These are phyloP conservation scores for Macrocybe gigantea DNA, from an alignment of 768 basidiomycete species.

Conservation along the genomic window DNA sequence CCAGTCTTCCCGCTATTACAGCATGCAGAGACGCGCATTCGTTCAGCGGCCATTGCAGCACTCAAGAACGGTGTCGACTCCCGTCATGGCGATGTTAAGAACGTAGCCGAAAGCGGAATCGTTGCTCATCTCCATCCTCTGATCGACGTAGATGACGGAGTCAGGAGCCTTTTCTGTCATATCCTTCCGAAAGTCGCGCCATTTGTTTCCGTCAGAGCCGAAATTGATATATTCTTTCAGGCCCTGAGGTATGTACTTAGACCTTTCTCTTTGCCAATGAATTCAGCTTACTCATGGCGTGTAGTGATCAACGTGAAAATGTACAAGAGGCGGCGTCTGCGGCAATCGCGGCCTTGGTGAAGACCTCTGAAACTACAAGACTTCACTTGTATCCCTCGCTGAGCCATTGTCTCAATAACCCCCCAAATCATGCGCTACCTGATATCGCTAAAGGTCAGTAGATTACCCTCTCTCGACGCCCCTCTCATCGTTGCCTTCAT, in stretches of 20 bases:
- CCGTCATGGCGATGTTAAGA: constrained; percentile 11
- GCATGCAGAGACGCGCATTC: constrained; percentile 11
- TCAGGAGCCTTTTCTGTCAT: constrained; percentile 13
- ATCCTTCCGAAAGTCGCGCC: constrained; percentile 12
- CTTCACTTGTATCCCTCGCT: constrained; percentile 10
- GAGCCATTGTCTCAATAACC: constrained; percentile 8
- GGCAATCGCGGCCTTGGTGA: constrained; percentile 11
- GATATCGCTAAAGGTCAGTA: constrained; percentile 10
- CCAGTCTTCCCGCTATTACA: constrained; percentile 9
- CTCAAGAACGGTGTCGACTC: constrained; percentile 13
- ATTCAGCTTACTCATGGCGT: background rate
- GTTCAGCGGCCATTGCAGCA: constrained; percentile 8
- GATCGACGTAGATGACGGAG: constrained; percentile 7
- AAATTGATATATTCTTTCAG: constrained; percentile 11
- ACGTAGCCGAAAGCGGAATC: constrained; percentile 8
- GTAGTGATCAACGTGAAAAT: constrained; percentile 3
- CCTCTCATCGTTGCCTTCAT: background rate
- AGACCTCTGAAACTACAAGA: constrained; percentile 11
- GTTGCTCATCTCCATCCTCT: constrained; percentile 8
- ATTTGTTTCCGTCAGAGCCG: constrained; percentile 9
- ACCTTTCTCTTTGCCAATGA: background rate
- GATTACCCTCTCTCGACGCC: background rate
- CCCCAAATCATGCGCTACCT: constrained; percentile 4
- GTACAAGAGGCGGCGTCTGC: constrained; percentile 10
- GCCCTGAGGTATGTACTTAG: constrained; percentile 7